These are phyloP conservation scores for Teunomyces aglyptinius DNA, from an alignment of 805 yeast genomes.

Conservation along the genomic window DNA sequence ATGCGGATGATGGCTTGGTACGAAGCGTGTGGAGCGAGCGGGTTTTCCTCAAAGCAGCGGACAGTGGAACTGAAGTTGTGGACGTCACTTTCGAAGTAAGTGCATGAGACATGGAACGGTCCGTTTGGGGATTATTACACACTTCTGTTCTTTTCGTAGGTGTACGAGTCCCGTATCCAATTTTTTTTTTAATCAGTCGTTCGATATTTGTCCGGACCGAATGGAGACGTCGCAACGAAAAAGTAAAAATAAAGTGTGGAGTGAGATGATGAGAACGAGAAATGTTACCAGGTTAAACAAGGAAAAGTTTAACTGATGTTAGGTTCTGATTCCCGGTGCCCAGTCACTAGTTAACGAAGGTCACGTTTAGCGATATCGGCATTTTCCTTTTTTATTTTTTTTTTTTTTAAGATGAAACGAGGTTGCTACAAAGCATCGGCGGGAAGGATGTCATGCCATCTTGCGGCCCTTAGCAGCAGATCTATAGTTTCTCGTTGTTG, in stretches of 20 bases:
- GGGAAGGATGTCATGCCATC: too few species aligned
- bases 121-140: neutral
- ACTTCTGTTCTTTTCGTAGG: neutral
- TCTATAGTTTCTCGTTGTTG: too few species aligned
- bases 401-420: too few species aligned
- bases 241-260: neutral
- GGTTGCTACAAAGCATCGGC: too few species aligned
- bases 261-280: neutral
- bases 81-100: constrained; percentile 1
- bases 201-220: neutral
- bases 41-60: constrained; percentile 3
- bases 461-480: too few species aligned
- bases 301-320: too few species aligned
- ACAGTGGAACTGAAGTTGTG: neutral
- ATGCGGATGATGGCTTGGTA: constrained; percentile 3
- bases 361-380: too few species aligned
- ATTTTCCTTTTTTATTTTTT: too few species aligned
- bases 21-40: constrained; percentile 3
- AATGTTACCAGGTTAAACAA: too few species aligned
- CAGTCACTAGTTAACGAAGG: too few species aligned
- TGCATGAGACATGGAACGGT: constrained; percentile 4
- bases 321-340: too few species aligned
- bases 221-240: neutral
- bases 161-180: neutral
- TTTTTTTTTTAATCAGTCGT: neutral